Conservation (phyloP, 805 yeast species). For the Candida pini region DNA sequence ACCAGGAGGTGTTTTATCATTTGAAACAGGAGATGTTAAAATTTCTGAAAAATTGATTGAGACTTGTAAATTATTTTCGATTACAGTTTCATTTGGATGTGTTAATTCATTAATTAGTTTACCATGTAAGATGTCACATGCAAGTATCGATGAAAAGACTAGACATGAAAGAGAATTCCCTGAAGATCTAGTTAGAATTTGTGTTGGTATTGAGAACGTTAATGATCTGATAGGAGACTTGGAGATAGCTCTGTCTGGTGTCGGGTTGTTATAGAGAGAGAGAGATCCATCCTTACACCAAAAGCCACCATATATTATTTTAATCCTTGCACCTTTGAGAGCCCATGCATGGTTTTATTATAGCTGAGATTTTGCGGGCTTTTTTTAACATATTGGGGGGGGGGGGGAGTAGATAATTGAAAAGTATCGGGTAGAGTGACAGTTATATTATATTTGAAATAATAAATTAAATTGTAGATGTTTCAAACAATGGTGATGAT, state of each 20-base stretch:
- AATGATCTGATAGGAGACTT: conserved; percentile 81
- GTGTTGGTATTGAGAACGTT: conserved; percentile 84
- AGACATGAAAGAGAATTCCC: conserved; percentile 87
- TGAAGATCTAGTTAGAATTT: conserved; percentile 83
- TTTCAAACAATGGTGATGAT: too few species aligned
- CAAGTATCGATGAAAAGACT: conserved; percentile 85
- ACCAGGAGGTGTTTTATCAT: conserved; percentile 82
- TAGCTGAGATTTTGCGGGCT: too few species aligned
- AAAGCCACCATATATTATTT: too few species aligned
- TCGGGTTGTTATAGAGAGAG: conserved; percentile 41
- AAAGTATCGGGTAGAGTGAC: background rate
- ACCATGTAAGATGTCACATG: conserved; percentile 96
- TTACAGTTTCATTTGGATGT: conserved; percentile 91
- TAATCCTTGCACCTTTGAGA: too few species aligned
- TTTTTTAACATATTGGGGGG: too few species aligned
- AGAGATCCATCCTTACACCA: too few species aligned
- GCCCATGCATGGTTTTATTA: too few species aligned
- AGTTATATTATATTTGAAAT: background rate
- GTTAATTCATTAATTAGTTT: conserved; percentile 87
- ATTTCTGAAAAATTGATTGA: conserved; percentile 71
- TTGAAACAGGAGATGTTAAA: conserved; percentile 76
- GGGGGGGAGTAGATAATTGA: too few species aligned
- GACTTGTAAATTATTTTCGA: conserved; percentile 70
- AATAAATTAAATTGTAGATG: too few species aligned
- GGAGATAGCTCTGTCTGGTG: conserved; percentile 58